Evolutionary conservation across 768 basidiomycete genomes (phyloP), one percentile per base, ranked within the genome.

Genomic region (Pleurotus citrinopileatus): DNA sequence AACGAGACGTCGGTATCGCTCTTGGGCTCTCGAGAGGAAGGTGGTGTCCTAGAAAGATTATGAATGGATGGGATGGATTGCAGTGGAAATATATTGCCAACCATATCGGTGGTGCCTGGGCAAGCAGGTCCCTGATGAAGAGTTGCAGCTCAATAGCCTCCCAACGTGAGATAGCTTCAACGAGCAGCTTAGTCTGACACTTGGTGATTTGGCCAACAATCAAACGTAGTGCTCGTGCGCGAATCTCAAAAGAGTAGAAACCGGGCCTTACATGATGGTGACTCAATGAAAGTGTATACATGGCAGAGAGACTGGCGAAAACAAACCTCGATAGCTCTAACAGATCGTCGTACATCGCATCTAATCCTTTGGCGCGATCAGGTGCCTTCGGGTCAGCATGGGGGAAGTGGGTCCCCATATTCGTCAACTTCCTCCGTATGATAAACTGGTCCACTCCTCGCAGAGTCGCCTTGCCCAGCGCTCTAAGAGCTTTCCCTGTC

Each of bases 391-490:
- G 45, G 46, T 65, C 64, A 4, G 57, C 48, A 7, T 63, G 63
- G 7, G 65, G 65, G 37, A 65, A 67, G 23, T 52, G 52, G 22
- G 57, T 55, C 0, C 50, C 22, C 13, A 67, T 53, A 20, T 53
- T 50, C 1, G 58, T 53, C 20, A 65, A 57, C 44, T 61, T 63
- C 25, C 59, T 57, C 12, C 55, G 43, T 42, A 67, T 67, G 22
- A 63, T 53, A 4, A 66, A 45, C 19, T 59, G 62, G 4, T 73
- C 76, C 28, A 83, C 71, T 27, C 84, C 73, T 4, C 75, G 76
- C 57, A 72, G 61, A 15, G 84, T 76, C 1, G 75, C 74, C 34
- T 70, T 69, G 0, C 83, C 83, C 5, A 86, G 75, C 52, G 81
- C 71, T 59, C 83, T 86, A 17, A 67, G 60, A 8, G 80, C 83